phyloP scores from a whole-genome alignment of 1,139 yeast genomes.

The Saccharomycopsis hybrid region DNA sequence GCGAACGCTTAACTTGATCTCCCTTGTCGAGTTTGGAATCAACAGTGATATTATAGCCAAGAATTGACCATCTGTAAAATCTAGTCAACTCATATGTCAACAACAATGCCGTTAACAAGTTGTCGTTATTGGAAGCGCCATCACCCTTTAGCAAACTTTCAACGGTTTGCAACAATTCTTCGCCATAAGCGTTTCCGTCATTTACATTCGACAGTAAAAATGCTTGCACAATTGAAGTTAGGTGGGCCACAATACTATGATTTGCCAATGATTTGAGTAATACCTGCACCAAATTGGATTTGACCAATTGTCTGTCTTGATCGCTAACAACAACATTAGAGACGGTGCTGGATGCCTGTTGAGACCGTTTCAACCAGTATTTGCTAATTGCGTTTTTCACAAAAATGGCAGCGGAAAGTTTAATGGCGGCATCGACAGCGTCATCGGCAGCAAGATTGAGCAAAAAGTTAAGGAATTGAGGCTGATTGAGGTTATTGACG shows the following conservation, averaged over 20 bases:
- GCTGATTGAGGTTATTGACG: constrained; percentile 44
- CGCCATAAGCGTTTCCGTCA: constrained; percentile 49
- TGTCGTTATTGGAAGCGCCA: constrained; percentile 36
- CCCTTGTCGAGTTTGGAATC: constrained; percentile 4
- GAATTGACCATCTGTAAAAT: constrained; percentile 58
- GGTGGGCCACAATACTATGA: constrained; percentile 26
- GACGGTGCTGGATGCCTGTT: constrained; percentile 8
- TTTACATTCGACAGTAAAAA: constrained; percentile 41
- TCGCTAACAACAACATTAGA: constrained; percentile 29
- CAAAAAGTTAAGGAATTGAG: constrained; percentile 54
- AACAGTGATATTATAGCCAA: constrained; percentile 26
- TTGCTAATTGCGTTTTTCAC: constrained; percentile 57
- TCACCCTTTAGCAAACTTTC: constrained; percentile 53
- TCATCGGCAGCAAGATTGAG: constrained; percentile 47
- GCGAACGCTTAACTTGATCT: constrained; percentile 33
- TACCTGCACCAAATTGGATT: constrained; percentile 45
- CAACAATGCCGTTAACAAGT: constrained; percentile 11
- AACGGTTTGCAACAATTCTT: constrained; percentile 50
- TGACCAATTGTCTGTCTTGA: constrained; percentile 44
- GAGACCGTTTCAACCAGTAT: constrained; percentile 39
- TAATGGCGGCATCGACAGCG: constrained; percentile 38
- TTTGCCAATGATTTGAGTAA: constrained; percentile 35
- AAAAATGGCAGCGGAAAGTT: constrained; percentile 54
- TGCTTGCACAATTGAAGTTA: constrained; percentile 30
- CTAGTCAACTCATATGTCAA: constrained; percentile 36